A percentile compares a stretch with the other conserved stretches of the same genome.
These are phyloP conservation scores for Thyridium curvatum DNA, from an alignment of 2,329 filamentous ascomycete genomes.

Conservation along the genomic window DNA sequence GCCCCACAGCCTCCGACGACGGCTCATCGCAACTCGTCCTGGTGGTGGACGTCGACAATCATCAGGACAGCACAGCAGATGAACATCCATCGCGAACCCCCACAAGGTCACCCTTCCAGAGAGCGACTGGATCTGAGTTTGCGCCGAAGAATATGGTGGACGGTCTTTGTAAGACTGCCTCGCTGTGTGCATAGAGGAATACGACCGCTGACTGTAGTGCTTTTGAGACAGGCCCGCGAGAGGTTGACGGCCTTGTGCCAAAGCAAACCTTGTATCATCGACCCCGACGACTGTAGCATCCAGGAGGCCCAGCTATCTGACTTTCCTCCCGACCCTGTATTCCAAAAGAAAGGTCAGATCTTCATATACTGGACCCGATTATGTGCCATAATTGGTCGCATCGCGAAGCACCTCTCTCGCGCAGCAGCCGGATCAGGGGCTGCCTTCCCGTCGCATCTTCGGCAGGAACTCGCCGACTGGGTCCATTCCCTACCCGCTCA, in stretches of 20 bases:
- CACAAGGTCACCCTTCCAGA: constrained; percentile 11
- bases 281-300: constrained; percentile 32
- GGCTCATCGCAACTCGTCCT: constrained; percentile 30
- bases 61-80: constrained; percentile 37
- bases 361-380: constrained; percentile 35
- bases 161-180: constrained; percentile 17
- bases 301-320: constrained; percentile 27
- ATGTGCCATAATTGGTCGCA: constrained; percentile 29
- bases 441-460: constrained; percentile 16
- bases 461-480: constrained; percentile 27
- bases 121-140: constrained; percentile 15
- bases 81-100: constrained; percentile 32
- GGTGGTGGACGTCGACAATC: constrained; percentile 38
- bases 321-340: constrained; percentile 23
- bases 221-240: constrained; percentile 24
- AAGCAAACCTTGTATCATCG: constrained; percentile 34
- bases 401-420: constrained; percentile 29
- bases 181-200: too few relatives aligned
- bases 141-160: constrained; percentile 34
- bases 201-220: too few relatives aligned
- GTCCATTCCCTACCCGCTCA: constrained; percentile 23
- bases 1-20: constrained; percentile 28
- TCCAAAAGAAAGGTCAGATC: constrained; percentile 26
- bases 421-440: constrained; percentile 4
- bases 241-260: constrained; percentile 34